phyloP scores from a whole-genome alignment of 2,329 filamentous ascomycete species.

The Ophiostoma sp. region DNA sequence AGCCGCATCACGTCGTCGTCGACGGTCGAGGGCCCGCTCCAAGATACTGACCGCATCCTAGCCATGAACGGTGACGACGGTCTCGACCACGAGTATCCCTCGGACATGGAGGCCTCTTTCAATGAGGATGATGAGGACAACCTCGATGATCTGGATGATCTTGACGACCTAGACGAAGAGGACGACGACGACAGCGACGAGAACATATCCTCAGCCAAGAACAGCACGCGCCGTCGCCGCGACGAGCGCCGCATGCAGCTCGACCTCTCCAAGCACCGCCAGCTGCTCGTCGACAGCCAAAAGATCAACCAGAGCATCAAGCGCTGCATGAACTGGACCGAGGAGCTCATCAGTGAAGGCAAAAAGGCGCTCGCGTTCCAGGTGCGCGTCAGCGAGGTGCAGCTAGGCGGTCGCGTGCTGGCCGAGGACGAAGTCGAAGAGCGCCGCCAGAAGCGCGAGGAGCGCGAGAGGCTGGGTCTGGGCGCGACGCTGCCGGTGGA shows the following conservation, averaged over 20 bases:
- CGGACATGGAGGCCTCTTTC: conserved; percentile 31
- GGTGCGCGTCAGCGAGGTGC: conserved; percentile 72
- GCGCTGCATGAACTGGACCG: conserved; percentile 81
- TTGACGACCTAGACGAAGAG: conserved; percentile 40
- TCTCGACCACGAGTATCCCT: conserved; percentile 35
- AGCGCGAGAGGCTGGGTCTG: conserved; percentile 5
- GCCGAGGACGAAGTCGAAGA: conserved; percentile 59
- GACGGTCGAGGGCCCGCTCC: conserved; percentile 37
- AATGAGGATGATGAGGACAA: conserved; percentile 33
- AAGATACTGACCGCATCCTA: conserved; percentile 43
- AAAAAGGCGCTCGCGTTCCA: conserved; percentile 76
- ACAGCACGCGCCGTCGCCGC: conserved; percentile 50
- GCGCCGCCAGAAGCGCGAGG: conserved; percentile 14
- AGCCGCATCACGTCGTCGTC: conserved; percentile 43
- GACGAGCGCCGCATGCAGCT: conserved; percentile 80
- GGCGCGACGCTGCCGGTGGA: conserved; percentile 12
- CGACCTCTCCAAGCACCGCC: conserved; percentile 82
- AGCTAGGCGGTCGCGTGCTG: conserved; percentile 75
- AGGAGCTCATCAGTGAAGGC: conserved; percentile 83
- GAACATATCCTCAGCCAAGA: conserved; percentile 26
- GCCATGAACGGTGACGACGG: conserved; percentile 38
- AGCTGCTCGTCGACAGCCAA: conserved; percentile 82
- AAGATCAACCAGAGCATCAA: conserved; percentile 94
- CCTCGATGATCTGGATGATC: conserved; percentile 28
- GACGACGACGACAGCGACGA: conserved; percentile 23